Base-by-base conservation (phyloP, 352 stramenopile genomes). In the Saprolegnia parasitica region DNA sequence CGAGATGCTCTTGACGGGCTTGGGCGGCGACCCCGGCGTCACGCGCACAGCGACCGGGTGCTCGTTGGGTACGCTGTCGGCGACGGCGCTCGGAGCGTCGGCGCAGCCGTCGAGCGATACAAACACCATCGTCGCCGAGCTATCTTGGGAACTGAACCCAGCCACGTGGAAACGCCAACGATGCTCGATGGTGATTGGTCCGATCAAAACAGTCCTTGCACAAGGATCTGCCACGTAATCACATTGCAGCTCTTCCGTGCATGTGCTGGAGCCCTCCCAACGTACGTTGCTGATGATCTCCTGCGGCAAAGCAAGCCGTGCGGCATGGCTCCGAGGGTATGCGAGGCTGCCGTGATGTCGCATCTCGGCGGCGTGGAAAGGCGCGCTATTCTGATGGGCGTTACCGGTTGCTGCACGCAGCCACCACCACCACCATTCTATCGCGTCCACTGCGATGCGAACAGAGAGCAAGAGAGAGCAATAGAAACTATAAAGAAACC, bases 31-130 rank as follows among this genome's bases (percentile, higher is more conserved):
- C 16, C 81, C 85, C 0, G 85, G 83, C 15, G 85, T 93, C 21
- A 91, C 77, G 26, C 90, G 78, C 4, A 93, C 82, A 29, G 78
- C 74, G 4, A 87, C 72, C 10, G 76, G 73, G 9, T 75, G 32
- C 62, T 76, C 26, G 26, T 61, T 24, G 65, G 55, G 67, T 72
- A 42, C 58, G 63, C 15, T 56, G 67, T 29, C 40, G 39, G 39
- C 23, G 64, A 64, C 32, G 60, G 11, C 1, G 55, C 26, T 72
- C 35, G 56, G 55, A 49, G 64, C 40, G 62, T 49, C 5, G 64
- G 75, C 9, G 85, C 76, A 65, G 16, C 80, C 75, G 77, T 90
- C 79, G 11, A 91, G 75, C 65, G 83, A 93, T 54, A 93, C 80
- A 73, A 91, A 93, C 29, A 91, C 83, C 85, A 93, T 91, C 13